Evolutionary conservation across 106 monocot genomes (phyloP).

Genomic region (Gastrodia elata): DNA sequence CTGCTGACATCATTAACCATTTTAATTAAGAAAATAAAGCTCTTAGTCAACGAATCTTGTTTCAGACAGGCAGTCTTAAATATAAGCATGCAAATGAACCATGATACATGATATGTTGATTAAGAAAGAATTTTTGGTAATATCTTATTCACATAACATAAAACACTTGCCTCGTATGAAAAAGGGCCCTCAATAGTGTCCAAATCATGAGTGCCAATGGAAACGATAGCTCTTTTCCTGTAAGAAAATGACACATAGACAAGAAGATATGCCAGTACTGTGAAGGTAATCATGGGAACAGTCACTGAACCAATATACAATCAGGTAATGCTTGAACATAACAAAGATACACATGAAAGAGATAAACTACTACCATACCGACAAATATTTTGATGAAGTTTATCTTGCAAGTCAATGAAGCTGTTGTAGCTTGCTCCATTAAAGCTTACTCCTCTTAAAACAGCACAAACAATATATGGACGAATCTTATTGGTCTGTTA

Average conservation of each 20-base stretch:
- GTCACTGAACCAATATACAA: not conserved
- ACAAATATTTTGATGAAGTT: constrained; percentile 95
- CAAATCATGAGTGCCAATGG: constrained; percentile 97
- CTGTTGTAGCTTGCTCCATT: constrained; percentile 81
- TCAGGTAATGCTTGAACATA: constrained; percentile 1
- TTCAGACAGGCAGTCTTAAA: not conserved
- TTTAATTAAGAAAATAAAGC: not conserved
- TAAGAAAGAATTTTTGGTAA: not conserved
- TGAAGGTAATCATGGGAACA: not conserved
- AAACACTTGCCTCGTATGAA: constrained; percentile 64
- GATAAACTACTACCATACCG: constrained; percentile 27
- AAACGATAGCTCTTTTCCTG: constrained; percentile 88
- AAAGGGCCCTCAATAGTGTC: constrained; percentile 70
- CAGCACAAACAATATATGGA: constrained; percentile 82
- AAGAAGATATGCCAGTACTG: not conserved
- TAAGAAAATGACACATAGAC: not conserved
- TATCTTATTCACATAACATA: not conserved
- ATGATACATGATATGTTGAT: not conserved
- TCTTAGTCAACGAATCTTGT: not conserved
- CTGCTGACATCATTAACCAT: no score
- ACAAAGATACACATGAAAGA: not conserved
- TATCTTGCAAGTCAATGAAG: constrained; percentile 95
- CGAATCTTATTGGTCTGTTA: constrained; percentile 67
- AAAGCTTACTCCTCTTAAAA: constrained; percentile 76
- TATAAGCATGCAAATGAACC: not conserved